A percentile compares a stretch with the other conserved stretches of the same genome.
phyloP scores from a whole-genome alignment of 2,329 filamentous ascomycete genomes.

The Ramularia endophylla region DNA sequence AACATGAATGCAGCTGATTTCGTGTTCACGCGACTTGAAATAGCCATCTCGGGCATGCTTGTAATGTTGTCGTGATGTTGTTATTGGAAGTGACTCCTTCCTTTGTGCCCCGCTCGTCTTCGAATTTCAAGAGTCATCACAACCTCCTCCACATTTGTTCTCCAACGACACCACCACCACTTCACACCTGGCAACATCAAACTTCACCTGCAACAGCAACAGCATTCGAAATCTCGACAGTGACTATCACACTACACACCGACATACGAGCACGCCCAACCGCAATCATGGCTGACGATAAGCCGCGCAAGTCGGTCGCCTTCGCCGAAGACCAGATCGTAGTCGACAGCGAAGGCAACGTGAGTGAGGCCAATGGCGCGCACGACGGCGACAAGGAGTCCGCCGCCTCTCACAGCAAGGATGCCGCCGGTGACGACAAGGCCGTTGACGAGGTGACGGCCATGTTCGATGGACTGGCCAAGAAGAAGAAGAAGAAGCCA shows the following conservation, averaged over 20 bases:
- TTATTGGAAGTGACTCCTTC: too few relatives aligned
- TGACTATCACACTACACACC: slow-evolving; percentile 1
- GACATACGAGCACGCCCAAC: slow-evolving; percentile 7
- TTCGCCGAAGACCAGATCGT: slow-evolving; percentile 85
- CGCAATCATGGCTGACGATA: slow-evolving; percentile 50
- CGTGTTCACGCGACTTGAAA: too few relatives aligned
- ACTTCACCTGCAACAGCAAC: too few relatives aligned
- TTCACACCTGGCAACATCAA: too few relatives aligned
- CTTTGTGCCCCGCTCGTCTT: too few relatives aligned
- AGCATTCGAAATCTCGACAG: too few relatives aligned
- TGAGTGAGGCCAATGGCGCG: slow-evolving; percentile 67
- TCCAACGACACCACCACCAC: too few relatives aligned
- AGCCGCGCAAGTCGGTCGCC: slow-evolving; percentile 85
- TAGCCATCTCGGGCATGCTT: too few relatives aligned
- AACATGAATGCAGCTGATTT: too few relatives aligned
- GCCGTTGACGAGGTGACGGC: slow-evolving; percentile 32
- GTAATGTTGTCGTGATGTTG: too few relatives aligned
- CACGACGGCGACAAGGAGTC: slow-evolving; percentile 67
- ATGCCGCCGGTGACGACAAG: slow-evolving; percentile 23
- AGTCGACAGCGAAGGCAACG: slow-evolving; percentile 82
- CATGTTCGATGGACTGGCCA: slow-evolving; percentile 34
- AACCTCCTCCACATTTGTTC: too few relatives aligned
- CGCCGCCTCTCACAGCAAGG: slow-evolving; percentile 65
- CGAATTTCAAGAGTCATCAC: too few relatives aligned
- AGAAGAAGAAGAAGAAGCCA: slow-evolving; percentile 70